phyloP scores from a whole-genome alignment of 164 flowering plant species.

The Protea cynaroides region DNA sequence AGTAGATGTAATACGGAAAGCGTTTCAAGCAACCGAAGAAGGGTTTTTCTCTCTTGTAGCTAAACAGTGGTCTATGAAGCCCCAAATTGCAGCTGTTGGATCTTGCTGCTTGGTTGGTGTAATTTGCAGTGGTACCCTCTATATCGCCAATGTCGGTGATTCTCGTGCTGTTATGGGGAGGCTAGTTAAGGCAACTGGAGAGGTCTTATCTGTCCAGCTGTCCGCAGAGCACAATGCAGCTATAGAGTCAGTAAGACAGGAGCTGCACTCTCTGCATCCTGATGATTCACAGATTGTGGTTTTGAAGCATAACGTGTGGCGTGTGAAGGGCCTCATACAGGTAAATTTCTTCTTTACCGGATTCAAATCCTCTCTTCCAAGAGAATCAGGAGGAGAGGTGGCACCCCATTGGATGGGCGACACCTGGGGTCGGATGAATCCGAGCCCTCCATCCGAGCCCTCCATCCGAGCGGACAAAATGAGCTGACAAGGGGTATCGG shows the following conservation, averaged over 20 bases:
- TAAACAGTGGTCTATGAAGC: slow-evolving; percentile 59
- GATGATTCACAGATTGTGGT: slow-evolving; percentile 65
- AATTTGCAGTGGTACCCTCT: slow-evolving; percentile 40
- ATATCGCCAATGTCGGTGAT: slow-evolving; percentile 52
- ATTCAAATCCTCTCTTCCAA: too few relatives aligned
- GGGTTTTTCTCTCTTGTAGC: slow-evolving; percentile 69
- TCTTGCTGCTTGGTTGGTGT: slow-evolving; percentile 54
- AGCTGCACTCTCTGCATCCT: slow-evolving; percentile 60
- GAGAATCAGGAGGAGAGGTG: too few relatives aligned
- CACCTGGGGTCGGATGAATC: too few relatives aligned
- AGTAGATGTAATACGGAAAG: slow-evolving; percentile 60
- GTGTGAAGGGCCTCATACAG: slow-evolving; percentile 71
- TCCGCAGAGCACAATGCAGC: slow-evolving; percentile 5
- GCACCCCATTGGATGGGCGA: too few relatives aligned
- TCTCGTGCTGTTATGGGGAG: slow-evolving; percentile 60
- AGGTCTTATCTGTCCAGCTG: slow-evolving; percentile 37
- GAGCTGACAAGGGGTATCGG: too few relatives aligned
- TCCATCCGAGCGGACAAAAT: too few relatives aligned
- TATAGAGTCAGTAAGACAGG: slow-evolving; percentile 63
- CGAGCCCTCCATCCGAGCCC: too few relatives aligned
- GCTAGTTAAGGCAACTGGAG: slow-evolving; percentile 55
- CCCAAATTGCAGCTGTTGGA: slow-evolving; percentile 74
- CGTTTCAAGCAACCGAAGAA: slow-evolving; percentile 85
- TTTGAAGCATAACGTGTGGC: slow-evolving; percentile 71
- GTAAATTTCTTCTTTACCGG: slow-evolving; percentile 19